A percentile compares a stretch with the other conserved stretches of the same genome.
These are phyloP conservation scores for Strobilomyces echinocephalus DNA, from an alignment of 768 basidiomycete genomes.

Conservation along the genomic window DNA sequence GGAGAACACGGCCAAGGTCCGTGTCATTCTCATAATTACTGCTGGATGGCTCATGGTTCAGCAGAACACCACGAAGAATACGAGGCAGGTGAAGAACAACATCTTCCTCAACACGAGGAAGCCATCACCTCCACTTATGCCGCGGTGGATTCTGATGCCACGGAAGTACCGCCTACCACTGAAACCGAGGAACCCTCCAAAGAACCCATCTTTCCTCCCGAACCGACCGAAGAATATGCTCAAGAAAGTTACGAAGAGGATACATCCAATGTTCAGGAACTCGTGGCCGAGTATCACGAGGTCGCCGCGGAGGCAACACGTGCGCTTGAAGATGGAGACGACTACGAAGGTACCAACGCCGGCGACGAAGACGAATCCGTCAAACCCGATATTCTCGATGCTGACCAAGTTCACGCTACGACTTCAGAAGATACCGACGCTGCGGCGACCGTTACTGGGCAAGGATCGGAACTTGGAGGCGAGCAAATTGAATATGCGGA, in stretches of 20 bases:
- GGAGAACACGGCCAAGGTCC: conserved; percentile 22
- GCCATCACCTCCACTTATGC: neutral
- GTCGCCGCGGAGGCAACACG: conserved; percentile 12
- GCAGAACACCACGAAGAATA: conserved; percentile 16
- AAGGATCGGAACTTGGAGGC: conserved; percentile 19
- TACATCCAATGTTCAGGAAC: conserved; percentile 5
- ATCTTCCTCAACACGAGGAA: conserved; percentile 6
- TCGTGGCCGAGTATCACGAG: conserved; percentile 14
- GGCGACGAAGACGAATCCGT: conserved; percentile 17
- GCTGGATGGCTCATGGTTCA: neutral
- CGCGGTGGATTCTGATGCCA: neutral
- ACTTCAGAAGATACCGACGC: conserved; percentile 21
- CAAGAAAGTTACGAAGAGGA: conserved; percentile 10
- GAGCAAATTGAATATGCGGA: conserved; percentile 34
- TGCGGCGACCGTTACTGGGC: conserved; percentile 5
- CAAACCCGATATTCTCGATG: conserved; percentile 23
- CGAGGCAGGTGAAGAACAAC: conserved; percentile 7
- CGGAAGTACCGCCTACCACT: neutral
- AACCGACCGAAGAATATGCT: conserved; percentile 3
- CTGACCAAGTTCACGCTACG: conserved; percentile 26
- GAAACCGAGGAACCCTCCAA: conserved; percentile 2
- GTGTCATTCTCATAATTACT: neutral
- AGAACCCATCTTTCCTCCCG: neutral
- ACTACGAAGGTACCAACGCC: conserved; percentile 15
- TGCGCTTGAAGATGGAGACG: conserved; percentile 20